These are phyloP conservation scores for Rhodomyrtus psidioides DNA, from an alignment of 441 rosid species.

Conservation along the genomic window DNA sequence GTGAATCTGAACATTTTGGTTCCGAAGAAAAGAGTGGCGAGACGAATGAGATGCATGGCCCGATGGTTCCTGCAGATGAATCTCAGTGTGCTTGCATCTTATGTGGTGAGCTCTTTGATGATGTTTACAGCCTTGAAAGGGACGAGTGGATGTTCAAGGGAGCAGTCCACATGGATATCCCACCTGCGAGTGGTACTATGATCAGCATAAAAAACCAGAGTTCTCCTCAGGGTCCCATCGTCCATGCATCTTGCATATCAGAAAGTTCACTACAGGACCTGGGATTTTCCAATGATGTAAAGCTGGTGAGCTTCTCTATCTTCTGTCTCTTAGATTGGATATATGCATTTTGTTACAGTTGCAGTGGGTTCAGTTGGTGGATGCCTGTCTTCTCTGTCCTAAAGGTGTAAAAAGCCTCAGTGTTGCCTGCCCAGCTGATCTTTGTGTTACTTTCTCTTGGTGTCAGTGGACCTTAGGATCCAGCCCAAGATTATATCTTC, in stretches of 20 bases:
- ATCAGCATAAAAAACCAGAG: slow-evolving; percentile 16
- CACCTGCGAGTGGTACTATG: slow-evolving; percentile 9
- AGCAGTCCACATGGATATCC: slow-evolving; percentile 42
- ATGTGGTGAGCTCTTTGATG: slow-evolving; percentile 92
- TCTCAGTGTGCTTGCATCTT: slow-evolving; percentile 76
- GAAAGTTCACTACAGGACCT: slow-evolving; percentile 44
- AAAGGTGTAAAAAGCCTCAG: background rate
- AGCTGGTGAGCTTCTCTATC: slow-evolving; percentile 38
- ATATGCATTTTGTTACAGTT: background rate
- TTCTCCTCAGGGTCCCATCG: slow-evolving; percentile 43
- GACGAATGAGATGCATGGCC: slow-evolving; percentile 27
- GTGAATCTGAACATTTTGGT: slow-evolving; percentile 29
- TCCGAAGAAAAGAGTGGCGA: slow-evolving; percentile 21
- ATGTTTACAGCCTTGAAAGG: slow-evolving; percentile 45
- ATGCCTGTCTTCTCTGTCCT: background rate
- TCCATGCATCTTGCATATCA: slow-evolving; percentile 59
- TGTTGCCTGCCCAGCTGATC: background rate
- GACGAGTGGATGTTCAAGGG: slow-evolving; percentile 81
- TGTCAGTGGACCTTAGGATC: background rate
- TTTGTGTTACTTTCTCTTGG: background rate
- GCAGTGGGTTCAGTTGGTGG: background rate
- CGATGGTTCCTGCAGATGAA: slow-evolving; percentile 72
- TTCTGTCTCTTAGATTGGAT: background rate
- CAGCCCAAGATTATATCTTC: background rate
- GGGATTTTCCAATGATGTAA: slow-evolving; percentile 34